Percentiles rank a stretch among this genome's conserved stretches.
Conservation (phyloP, 1,284 basidiomycete genomes). For the Trametes hirsuta region DNA sequence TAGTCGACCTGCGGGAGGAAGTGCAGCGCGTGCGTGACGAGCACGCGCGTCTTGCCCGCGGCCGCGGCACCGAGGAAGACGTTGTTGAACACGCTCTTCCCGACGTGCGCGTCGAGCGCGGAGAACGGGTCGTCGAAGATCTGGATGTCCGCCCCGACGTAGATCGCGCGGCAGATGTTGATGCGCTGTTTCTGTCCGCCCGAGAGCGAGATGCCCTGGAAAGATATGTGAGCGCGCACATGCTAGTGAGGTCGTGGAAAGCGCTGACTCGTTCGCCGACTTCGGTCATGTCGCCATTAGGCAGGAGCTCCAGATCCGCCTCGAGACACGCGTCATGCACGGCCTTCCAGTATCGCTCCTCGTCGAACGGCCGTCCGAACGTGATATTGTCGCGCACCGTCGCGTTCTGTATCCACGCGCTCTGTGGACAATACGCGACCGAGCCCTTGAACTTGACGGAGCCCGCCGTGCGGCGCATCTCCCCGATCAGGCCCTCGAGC, state of each 20-base stretch:
- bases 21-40: slow-evolving; percentile 85
- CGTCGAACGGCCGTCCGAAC: slow-evolving; percentile 83
- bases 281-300: slow-evolving; percentile 84
- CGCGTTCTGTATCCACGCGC: slow-evolving; percentile 83
- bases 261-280: slow-evolving; percentile 79
- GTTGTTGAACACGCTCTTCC: slow-evolving; percentile 84
- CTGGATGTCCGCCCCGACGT: slow-evolving; percentile 84
- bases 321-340: slow-evolving; percentile 77
- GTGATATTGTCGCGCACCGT: slow-evolving; percentile 84
- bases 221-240: neutral
- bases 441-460: slow-evolving; percentile 53
- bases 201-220: slow-evolving; percentile 75
- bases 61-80: slow-evolving; percentile 64
- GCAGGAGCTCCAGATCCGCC: slow-evolving; percentile 80
- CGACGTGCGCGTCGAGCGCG: slow-evolving; percentile 87
- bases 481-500: slow-evolving; percentile 71
- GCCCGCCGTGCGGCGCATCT: slow-evolving; percentile 65
- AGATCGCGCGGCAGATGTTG: slow-evolving; percentile 84
- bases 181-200: slow-evolving; percentile 82
- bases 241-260: neutral
- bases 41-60: slow-evolving; percentile 75
- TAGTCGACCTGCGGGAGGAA: slow-evolving; percentile 81
- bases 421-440: slow-evolving; percentile 84
- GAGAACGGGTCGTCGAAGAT: slow-evolving; percentile 85
- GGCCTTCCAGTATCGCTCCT: slow-evolving; percentile 78